Percentiles rank a stretch among this genome's conserved stretches.
Conservation (phyloP, 2,329 filamentous ascomycete species). For the Blumeriella jaapii region DNA sequence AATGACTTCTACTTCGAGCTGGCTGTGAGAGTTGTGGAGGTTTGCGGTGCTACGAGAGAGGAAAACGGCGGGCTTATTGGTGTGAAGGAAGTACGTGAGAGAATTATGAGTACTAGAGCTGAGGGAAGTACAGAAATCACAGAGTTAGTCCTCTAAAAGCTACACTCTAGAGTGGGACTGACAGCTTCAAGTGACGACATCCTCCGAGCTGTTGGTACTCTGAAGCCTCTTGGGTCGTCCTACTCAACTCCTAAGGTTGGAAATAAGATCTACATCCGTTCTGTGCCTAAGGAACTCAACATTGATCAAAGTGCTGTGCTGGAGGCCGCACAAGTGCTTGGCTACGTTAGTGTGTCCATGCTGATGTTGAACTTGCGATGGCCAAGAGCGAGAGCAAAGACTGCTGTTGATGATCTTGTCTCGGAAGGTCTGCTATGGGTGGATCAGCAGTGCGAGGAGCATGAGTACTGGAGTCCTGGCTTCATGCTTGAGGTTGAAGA, state of each 20-base stretch:
- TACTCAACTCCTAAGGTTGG: conserved; percentile 81
- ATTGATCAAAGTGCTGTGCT: conserved; percentile 87
- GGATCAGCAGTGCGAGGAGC: conserved; percentile 73
- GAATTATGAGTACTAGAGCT: conserved; percentile 59
- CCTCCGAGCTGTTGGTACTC: conserved; percentile 73
- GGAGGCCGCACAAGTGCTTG: conserved; percentile 80
- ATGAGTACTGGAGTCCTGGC: conserved; percentile 86
- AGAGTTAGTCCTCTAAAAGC: conserved; percentile 42
- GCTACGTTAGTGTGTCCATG: conserved; percentile 85
- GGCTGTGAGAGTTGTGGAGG: conserved; percentile 87
- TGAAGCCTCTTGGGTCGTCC: conserved; percentile 77
- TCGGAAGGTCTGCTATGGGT: conserved; percentile 90
- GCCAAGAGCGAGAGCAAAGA: conserved; percentile 74
- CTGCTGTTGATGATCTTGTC: conserved; percentile 81
- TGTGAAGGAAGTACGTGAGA: conserved; percentile 66
- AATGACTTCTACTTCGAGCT: conserved; percentile 99
- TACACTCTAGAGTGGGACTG: conserved; percentile 6
- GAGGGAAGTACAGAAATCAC: conserved; percentile 68
- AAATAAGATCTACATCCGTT: conserved; percentile 75
- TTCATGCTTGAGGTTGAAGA: conserved; percentile 41
- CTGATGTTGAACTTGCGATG: conserved; percentile 76
- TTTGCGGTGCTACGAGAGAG: conserved; percentile 72
- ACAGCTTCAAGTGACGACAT: conserved; percentile 62
- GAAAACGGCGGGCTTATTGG: conserved; percentile 92
- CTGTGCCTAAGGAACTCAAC: conserved; percentile 89